Conservation (phyloP, 768 basidiomycete genomes). For the Coprinopsis strossmayeri region DNA sequence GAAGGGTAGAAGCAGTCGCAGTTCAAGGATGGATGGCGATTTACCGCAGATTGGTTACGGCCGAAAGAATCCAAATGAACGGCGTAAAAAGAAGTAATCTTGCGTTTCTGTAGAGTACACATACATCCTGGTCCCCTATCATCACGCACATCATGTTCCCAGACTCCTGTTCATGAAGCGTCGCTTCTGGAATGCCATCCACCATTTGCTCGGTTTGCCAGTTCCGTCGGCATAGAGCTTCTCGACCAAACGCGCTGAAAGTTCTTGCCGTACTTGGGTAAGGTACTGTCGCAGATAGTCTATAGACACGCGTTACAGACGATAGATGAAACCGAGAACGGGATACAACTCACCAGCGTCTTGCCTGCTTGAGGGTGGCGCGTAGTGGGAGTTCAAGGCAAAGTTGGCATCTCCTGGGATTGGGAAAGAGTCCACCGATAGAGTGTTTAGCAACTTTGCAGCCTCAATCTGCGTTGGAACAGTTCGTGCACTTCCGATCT, state of each 20-base stretch:
- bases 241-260: constrained; percentile 81
- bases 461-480: constrained; percentile 79
- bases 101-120: constrained; percentile 14
- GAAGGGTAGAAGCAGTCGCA: constrained; percentile 55
- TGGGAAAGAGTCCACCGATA: constrained; percentile 89
- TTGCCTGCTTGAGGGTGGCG: constrained; percentile 63
- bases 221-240: constrained; percentile 89
- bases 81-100: constrained; percentile 50
- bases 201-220: constrained; percentile 98
- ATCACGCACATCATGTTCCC: constrained; percentile 40
- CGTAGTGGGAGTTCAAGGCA: constrained; percentile 88
- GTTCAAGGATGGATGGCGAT: constrained; percentile 49
- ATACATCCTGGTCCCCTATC: constrained; percentile 3
- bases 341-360: constrained; percentile 60
- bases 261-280: constrained; percentile 88
- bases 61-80: constrained; percentile 85
- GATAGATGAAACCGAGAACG: constrained; percentile 8
- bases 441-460: constrained; percentile 79
- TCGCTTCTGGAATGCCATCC: constrained; percentile 99
- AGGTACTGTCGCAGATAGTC: constrained; percentile 90
- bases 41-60: constrained; percentile 87
- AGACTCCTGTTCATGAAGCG: constrained; percentile 92
- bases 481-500: constrained; percentile 68
- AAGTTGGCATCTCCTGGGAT: constrained; percentile 97
- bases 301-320: constrained; percentile 24